Conservation (phyloP, 1,284 basidiomycete genomes). For the Rhodotorula sp. region DNA sequence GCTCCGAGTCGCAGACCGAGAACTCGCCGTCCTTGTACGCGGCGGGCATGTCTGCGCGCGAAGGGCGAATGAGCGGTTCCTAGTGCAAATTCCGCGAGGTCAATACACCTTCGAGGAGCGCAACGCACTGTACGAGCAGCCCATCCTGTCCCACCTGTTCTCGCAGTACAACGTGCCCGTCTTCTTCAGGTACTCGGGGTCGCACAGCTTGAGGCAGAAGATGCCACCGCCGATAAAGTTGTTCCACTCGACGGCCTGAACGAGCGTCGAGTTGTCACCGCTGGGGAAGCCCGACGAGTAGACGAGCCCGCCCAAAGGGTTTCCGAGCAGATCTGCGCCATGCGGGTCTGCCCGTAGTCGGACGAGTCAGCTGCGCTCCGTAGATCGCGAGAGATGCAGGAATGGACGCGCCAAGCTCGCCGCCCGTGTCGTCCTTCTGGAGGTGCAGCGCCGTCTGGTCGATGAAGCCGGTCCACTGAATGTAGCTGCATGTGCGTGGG, state of each 20-base stretch:
- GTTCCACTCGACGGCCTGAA: slow-evolving; percentile 33
- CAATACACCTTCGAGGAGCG: too few relatives aligned
- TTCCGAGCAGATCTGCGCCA: slow-evolving; percentile 23
- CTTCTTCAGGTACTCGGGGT: neutral
- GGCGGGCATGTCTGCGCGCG: slow-evolving; percentile 59
- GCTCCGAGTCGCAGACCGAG: slow-evolving; percentile 64
- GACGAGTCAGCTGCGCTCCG: neutral
- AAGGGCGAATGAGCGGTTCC: too few relatives aligned
- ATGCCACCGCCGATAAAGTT: slow-evolving; percentile 11
- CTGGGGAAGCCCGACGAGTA: slow-evolving; percentile 46
- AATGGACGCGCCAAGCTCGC: slow-evolving; percentile 47
- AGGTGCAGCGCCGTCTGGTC: slow-evolving; percentile 65
- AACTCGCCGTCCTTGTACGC: slow-evolving; percentile 61
- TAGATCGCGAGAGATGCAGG: too few relatives aligned
- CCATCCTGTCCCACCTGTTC: slow-evolving; percentile 61
- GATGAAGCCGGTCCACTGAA: slow-evolving; percentile 48
- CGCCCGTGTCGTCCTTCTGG: slow-evolving; percentile 61
- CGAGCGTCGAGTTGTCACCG: slow-evolving; percentile 48
- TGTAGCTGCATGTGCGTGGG: slow-evolving; percentile 6
- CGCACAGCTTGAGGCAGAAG: slow-evolving; percentile 26
- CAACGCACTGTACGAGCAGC: slow-evolving; percentile 54
- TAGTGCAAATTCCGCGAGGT: too few relatives aligned
- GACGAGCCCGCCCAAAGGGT: slow-evolving; percentile 42
- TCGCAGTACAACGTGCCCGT: slow-evolving; percentile 54
- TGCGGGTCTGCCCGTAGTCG: slow-evolving; percentile 24